Conservation (phyloP, 768 basidiomycete genomes). For the Suillus ampliporus region DNA sequence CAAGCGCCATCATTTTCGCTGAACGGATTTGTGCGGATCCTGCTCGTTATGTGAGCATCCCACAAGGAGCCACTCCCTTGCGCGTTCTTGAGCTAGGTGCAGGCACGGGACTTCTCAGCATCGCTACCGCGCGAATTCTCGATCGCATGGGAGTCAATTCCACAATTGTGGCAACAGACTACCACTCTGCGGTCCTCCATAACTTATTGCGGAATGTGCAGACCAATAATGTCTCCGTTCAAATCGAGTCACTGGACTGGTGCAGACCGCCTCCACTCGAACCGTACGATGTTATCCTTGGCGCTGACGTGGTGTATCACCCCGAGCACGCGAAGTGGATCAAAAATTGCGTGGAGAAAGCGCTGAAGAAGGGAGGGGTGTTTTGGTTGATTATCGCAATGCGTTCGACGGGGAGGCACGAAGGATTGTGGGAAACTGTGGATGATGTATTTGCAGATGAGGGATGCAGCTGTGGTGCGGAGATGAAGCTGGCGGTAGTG, state of each 20-base stretch:
- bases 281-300: slow-evolving; percentile 74
- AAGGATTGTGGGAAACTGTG: slow-evolving; percentile 61
- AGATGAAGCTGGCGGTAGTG: slow-evolving; percentile 50
- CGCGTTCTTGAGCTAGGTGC: slow-evolving; percentile 83
- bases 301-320: slow-evolving; percentile 82
- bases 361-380: slow-evolving; percentile 51
- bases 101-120: slow-evolving; percentile 84
- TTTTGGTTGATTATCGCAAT: slow-evolving; percentile 80
- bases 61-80: slow-evolving; percentile 30
- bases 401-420: slow-evolving; percentile 67
- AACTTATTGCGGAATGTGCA: slow-evolving; percentile 68
- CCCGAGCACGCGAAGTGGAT: slow-evolving; percentile 74
- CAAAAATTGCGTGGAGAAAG: slow-evolving; percentile 57
- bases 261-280: slow-evolving; percentile 48
- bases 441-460: slow-evolving; percentile 53
- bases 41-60: slow-evolving; percentile 34
- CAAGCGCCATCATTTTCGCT: slow-evolving; percentile 73
- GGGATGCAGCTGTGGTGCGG: slow-evolving; percentile 4
- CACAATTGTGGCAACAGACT: slow-evolving; percentile 73
- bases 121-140: slow-evolving; percentile 61
- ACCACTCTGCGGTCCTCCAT: slow-evolving; percentile 72
- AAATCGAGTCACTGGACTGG: slow-evolving; percentile 70
- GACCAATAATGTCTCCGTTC: slow-evolving; percentile 54
- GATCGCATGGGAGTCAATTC: slow-evolving; percentile 20
- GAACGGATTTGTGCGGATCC: slow-evolving; percentile 62